Base-by-base conservation (phyloP, 2,329 filamentous ascomycete genomes). In the Graphilbum fragrans region DNA sequence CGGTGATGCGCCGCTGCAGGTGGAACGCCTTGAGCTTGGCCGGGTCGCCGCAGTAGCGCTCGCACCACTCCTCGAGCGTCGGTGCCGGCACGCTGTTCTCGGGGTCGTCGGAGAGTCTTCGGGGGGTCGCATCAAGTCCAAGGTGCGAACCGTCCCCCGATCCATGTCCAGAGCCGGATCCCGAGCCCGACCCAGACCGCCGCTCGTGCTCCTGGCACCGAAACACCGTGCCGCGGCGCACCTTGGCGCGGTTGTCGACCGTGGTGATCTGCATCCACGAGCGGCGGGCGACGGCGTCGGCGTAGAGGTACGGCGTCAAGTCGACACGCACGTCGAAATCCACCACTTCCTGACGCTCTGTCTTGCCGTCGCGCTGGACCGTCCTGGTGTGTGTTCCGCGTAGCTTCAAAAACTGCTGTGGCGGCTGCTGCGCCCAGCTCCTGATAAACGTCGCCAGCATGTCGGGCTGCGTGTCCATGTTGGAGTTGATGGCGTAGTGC, bases 201-300 rank as follows among this genome's bases (percentile, higher is more conserved):
- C n/a, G n/a, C 39, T 37, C 45, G 16, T 11, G 68, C 0, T 67
- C 74, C 4, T 69, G 60, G 5, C 60, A 67, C 43, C 67, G 64
- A 16, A 76, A 63, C 39, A 77, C 64, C 4, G 76, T 77, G 18
- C 82, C 82, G n/a, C 82, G 77, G 41, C 72, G 68, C 10, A 72
- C 71, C 47, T 75, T 73, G 49, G 80, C 73, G 40, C 66, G 61
- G 51, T 80, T 74, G 38, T 72, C 64, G 0, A 73, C 72, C 0
- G 72, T 70, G 10, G 60, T 58, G n/a, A 78, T 47, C 21, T 59
- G 48, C 11, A 57, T 50, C 68, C 64, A 70, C 6, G 66, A 63
- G 32, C 45, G 46, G 25, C 54, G 58, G 19, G 54, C 55, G 35
- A 54, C 51, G 17, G 64, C 61, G 45, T 72, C 62, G 5, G 63